phyloP scores from a whole-genome alignment of 2,329 filamentous ascomycete genomes.

The Thelonectria blattea region DNA sequence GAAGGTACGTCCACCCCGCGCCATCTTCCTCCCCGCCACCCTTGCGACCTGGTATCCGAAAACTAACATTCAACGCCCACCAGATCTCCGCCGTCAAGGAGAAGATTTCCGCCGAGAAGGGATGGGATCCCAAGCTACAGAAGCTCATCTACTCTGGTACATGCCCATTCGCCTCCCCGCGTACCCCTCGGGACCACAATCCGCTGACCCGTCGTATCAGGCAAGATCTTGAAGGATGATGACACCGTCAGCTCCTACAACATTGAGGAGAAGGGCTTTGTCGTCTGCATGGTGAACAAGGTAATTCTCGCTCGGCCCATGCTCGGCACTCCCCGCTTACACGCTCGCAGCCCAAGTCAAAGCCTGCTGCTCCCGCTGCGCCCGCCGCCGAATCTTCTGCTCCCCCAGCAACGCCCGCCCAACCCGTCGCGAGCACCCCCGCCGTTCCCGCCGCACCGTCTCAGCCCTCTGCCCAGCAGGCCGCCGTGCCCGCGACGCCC shows the following conservation, averaged over 20 bases:
- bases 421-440: slow-evolving; percentile 64
- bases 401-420: slow-evolving; percentile 63
- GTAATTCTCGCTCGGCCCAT: slow-evolving; percentile 54
- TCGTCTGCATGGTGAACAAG: slow-evolving; percentile 98
- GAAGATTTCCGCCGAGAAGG: slow-evolving; percentile 90
- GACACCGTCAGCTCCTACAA: slow-evolving; percentile 96
- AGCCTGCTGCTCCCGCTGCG: slow-evolving; percentile 63
- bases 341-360: slow-evolving; percentile 61
- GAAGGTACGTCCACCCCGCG: slow-evolving; percentile 69
- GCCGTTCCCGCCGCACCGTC: slow-evolving; percentile 54
- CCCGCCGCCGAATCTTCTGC: slow-evolving; percentile 63
- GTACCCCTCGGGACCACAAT: slow-evolving; percentile 18
- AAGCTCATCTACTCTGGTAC: slow-evolving; percentile 98
- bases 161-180: slow-evolving; percentile 7
- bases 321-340: slow-evolving; percentile 18
- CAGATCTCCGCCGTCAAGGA: slow-evolving; percentile 91
- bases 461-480: slow-evolving; percentile 52
- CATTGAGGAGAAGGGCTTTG: slow-evolving; percentile 99
- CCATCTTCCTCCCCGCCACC: slow-evolving; percentile 27
- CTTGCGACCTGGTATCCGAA: slow-evolving; percentile 18
- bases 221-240: slow-evolving; percentile 98
- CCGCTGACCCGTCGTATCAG: slow-evolving; percentile 53
- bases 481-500: slow-evolving; percentile 58
- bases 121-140: slow-evolving; percentile 87
- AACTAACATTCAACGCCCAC: slow-evolving; percentile 19